A percentile compares a stretch with the other conserved stretches of the same genome.
Evolutionary conservation across 139 green algal genomes (phyloP).

Genomic region (Chlorella sp.): DNA sequence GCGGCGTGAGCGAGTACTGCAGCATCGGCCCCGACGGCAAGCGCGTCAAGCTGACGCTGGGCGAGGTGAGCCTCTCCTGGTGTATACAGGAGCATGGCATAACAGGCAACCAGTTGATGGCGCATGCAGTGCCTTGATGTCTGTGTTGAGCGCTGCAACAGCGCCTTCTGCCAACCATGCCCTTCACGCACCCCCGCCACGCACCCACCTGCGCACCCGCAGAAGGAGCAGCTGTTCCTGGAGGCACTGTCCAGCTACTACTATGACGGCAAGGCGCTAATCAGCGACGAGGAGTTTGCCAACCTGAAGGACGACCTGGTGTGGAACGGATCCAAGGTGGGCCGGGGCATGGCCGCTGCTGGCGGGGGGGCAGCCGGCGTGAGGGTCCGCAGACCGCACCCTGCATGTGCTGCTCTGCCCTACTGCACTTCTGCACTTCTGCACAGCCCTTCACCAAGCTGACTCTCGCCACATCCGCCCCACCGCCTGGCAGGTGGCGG

Average conservation of each 20-base stretch:
- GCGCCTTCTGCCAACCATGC: neutral
- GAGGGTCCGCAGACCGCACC: no score
- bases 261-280: slow-evolving; percentile 73
- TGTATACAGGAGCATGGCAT: no score
- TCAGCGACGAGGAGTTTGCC: slow-evolving; percentile 88
- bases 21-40: slow-evolving; percentile 36
- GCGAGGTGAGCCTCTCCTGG: neutral
- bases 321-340: slow-evolving; percentile 77
- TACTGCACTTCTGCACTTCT: no score
- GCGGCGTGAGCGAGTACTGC: slow-evolving; percentile 44
- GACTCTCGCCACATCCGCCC: no score
- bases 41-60: neutral
- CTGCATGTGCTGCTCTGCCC: no score
- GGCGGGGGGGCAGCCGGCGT: no score
- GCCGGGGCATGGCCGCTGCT: no score
- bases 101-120: no score
- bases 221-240: slow-evolving; percentile 91
- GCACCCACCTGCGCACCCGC: slow-evolving; percentile 47
- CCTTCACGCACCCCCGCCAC: neutral
- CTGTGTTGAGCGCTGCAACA: neutral
- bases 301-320: slow-evolving; percentile 88
- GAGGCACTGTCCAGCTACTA: slow-evolving; percentile 78
- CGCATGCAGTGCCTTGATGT: no score
- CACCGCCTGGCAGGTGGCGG: slow-evolving; percentile 35
- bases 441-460: no score